phyloP scores from a whole-genome alignment of 2,329 filamentous ascomycete species.

The Cytospora mali region DNA sequence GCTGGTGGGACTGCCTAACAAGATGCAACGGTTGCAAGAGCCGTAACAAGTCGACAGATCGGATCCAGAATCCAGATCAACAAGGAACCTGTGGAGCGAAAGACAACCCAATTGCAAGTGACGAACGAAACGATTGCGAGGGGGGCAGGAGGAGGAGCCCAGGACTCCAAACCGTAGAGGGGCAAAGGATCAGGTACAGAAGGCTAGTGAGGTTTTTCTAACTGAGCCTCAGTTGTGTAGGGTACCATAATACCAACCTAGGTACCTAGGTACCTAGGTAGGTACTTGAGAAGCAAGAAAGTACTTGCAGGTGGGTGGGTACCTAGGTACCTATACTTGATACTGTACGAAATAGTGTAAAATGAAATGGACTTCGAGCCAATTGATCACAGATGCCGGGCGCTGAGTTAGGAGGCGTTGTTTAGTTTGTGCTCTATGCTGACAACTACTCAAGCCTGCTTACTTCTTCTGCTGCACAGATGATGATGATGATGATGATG shows the following conservation, averaged over 20 bases:
- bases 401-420: not conserved
- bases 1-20: not conserved
- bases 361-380: not conserved
- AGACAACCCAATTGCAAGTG: not conserved
- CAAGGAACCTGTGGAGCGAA: constrained; percentile 20
- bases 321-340: too few relatives aligned
- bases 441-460: too few relatives aligned
- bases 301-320: too few relatives aligned
- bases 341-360: too few relatives aligned
- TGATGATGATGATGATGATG: too few relatives aligned
- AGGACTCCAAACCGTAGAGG: too few relatives aligned
- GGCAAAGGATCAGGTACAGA: not conserved
- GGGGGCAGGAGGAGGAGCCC: not conserved
- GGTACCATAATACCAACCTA: too few relatives aligned
- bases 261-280: too few relatives aligned
- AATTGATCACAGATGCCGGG: not conserved
- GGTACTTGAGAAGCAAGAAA: too few relatives aligned
- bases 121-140: constrained; percentile 5
- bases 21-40: too few relatives aligned
- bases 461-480: too few relatives aligned
- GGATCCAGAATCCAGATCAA: constrained; percentile 17
- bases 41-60: constrained; percentile 7
- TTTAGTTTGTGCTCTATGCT: too few relatives aligned
- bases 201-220: not conserved
- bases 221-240: not conserved